Evolutionary conservation across 257 asterid species (phyloP).

Genomic region (Rauvolfia tetraphylla): DNA sequence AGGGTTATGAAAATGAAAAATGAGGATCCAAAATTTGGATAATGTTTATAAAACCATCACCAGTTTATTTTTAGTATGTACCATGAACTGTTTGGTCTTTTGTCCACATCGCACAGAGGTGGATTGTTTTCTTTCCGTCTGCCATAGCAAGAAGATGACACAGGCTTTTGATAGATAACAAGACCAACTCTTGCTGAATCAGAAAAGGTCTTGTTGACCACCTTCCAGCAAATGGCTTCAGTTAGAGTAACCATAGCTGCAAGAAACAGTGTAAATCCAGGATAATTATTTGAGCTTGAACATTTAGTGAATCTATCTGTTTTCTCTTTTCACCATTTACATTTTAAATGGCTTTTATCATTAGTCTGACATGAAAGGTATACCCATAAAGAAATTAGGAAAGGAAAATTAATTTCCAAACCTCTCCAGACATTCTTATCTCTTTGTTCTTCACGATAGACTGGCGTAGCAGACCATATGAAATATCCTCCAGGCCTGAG

Average conservation of each 20-base stretch:
- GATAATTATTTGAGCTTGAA: background rate
- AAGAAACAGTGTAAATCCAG: constrained; percentile 24
- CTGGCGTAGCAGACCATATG: constrained; percentile 97
- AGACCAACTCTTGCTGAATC: constrained; percentile 51
- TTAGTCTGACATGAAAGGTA: background rate
- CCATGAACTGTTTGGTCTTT: constrained; percentile 62
- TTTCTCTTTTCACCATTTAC: background rate
- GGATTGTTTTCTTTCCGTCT: constrained; percentile 56
- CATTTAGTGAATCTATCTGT: background rate
- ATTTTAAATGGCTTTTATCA: background rate
- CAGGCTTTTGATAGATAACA: constrained; percentile 80
- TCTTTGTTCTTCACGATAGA: constrained; percentile 60
- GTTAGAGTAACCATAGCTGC: constrained; percentile 88
- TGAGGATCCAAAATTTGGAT: constrained; percentile 1
- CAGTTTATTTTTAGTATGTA: constrained; percentile 17
- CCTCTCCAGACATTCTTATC: constrained; percentile 78
- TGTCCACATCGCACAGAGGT: constrained; percentile 58
- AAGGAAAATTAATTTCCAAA: constrained; percentile 18
- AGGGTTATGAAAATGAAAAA: background rate
- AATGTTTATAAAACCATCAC: background rate
- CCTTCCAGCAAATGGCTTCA: constrained; percentile 82
- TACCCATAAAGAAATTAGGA: background rate
- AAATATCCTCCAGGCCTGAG: constrained; percentile 97
- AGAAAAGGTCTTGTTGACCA: constrained; percentile 44
- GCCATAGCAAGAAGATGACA: constrained; percentile 68